Base-by-base conservation (phyloP, 164 flowering plant genomes). In the Stephania cephalantha region DNA sequence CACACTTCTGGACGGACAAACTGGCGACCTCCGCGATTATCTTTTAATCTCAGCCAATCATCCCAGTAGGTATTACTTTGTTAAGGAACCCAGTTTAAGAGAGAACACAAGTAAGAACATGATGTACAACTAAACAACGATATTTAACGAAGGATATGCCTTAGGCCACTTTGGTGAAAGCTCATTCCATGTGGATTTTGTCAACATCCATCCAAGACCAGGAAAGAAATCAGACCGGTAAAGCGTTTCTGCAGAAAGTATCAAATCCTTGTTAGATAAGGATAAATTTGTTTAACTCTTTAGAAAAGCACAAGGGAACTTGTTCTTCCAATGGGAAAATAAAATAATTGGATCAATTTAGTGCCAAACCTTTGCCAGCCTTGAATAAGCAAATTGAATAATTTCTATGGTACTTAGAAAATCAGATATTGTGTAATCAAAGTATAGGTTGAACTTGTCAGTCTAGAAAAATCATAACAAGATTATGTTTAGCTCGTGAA, bases 191-290 rank as follows among this genome's bases (percentile, higher is more conserved):
- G 81, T 88, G 48, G 90, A 79, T 82, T 77, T 92, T 46, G 92
- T 78, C 65, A 96, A 87, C 98, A 96, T 96, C 99, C 99, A 96
- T 68, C 99, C 97, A 78, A 94, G 98, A 73, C 99, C 99, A 79
- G 97, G 99, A 76, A 96, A 96, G 82, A 96, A 96, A 83, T 96
- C 99, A 68, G 98, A 96, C 18, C 97, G 94, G 77, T 92, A 94
- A 71, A 94, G 97, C 76, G 75, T 83, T 86, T 90, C 99, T 95
- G 92, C 84, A 84, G 71, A 74, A 55, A 50, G 71, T 30, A 73
- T 69, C 68, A 80, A 61, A 80, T 11, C 70, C 18, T 45, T 22
- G 13, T 63, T 12, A 48, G 46, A 48, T 25, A 67, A 31, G 15
- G 45, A 45, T 9, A 48, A 3, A 17, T 58, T 0, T 5, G 65